phyloP scores from a whole-genome alignment of 805 yeast genomes.

The Metschnikowia corniflorae region DNA sequence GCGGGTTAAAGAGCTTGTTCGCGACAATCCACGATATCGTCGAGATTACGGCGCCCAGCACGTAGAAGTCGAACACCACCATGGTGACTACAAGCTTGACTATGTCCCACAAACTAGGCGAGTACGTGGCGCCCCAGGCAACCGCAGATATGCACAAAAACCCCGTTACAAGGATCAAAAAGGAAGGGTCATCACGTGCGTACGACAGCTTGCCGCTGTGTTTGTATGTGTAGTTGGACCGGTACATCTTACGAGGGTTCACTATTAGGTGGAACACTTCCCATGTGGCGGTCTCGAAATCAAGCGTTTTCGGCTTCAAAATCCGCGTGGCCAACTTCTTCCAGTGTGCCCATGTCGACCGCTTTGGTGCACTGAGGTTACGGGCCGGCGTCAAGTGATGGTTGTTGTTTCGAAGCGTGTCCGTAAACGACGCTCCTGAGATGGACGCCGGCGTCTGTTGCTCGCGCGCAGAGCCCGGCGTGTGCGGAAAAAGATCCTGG shows the following conservation, averaged over 20 bases:
- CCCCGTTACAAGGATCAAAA: slow-evolving; percentile 66
- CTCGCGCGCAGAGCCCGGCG: slow-evolving; percentile 12
- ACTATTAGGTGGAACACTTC: slow-evolving; percentile 73
- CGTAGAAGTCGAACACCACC: slow-evolving; percentile 80
- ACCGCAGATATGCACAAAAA: slow-evolving; percentile 71
- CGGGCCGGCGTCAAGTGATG: slow-evolving; percentile 15
- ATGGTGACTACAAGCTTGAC: slow-evolving; percentile 68
- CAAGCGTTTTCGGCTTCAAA: slow-evolving; percentile 74
- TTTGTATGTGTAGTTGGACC: slow-evolving; percentile 71
- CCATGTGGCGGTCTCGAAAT: slow-evolving; percentile 92
- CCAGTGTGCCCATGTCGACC: slow-evolving; percentile 21
- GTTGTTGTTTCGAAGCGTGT: slow-evolving; percentile 15
- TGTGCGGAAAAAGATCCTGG: slow-evolving; percentile 40
- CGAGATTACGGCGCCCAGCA: slow-evolving; percentile 65
- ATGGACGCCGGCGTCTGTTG: slow-evolving; percentile 18
- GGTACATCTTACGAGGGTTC: slow-evolving; percentile 78
- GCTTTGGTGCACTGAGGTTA: slow-evolving; percentile 8
- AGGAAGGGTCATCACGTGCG: slow-evolving; percentile 92
- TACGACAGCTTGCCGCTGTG: slow-evolving; percentile 58
- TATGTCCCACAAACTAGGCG: slow-evolving; percentile 59
- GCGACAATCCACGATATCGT: slow-evolving; percentile 72
- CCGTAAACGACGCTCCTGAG: slow-evolving; percentile 24
- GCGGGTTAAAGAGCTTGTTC: slow-evolving; percentile 53
- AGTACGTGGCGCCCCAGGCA: slow-evolving; percentile 87
- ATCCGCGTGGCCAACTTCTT: slow-evolving; percentile 33